phyloP scores from a whole-genome alignment of 352 stramenopile genomes.

The Globisporangium cederbergense region DNA sequence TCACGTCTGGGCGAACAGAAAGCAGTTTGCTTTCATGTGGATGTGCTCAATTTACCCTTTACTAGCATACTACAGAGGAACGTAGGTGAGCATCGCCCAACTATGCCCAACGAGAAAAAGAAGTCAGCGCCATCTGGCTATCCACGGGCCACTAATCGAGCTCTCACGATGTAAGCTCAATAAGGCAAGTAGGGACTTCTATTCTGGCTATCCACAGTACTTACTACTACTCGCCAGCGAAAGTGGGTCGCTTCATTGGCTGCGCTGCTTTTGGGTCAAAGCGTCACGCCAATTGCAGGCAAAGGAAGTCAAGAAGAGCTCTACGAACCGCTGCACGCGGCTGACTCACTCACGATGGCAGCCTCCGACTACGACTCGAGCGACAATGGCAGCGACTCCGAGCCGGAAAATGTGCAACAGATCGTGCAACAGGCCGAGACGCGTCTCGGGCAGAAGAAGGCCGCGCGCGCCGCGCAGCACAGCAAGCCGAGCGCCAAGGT shows the following conservation, averaged over 20 bases:
- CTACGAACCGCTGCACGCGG: slow-evolving; percentile 1
- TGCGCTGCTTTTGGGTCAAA: slow-evolving; percentile 15
- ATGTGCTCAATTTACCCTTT: too few species aligned
- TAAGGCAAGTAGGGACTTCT: neutral
- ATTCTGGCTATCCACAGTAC: neutral
- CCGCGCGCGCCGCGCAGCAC: slow-evolving; percentile 12
- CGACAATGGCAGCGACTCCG: slow-evolving; percentile 47
- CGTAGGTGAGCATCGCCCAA: too few species aligned
- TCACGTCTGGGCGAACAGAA: too few species aligned
- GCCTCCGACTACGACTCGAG: slow-evolving; percentile 40
- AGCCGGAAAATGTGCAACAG: slow-evolving; percentile 55
- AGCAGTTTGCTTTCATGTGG: too few species aligned
- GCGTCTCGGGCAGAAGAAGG: slow-evolving; percentile 43
- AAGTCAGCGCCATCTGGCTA: too few species aligned
- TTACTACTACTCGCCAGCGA: neutral
- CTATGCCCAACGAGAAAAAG: too few species aligned
- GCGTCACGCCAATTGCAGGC: slow-evolving; percentile 12
- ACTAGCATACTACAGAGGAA: too few species aligned
- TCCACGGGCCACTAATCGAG: neutral
- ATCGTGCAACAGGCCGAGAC: slow-evolving; percentile 56
- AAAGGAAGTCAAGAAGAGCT: neutral
- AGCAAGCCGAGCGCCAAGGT: slow-evolving; percentile 24
- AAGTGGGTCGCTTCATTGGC: slow-evolving; percentile 11
- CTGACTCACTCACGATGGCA: slow-evolving; percentile 15
- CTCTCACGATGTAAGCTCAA: neutral